Evolutionary conservation across 352 stramenopile genomes (phyloP).

Genomic region (Phytophthora crassamura): DNA sequence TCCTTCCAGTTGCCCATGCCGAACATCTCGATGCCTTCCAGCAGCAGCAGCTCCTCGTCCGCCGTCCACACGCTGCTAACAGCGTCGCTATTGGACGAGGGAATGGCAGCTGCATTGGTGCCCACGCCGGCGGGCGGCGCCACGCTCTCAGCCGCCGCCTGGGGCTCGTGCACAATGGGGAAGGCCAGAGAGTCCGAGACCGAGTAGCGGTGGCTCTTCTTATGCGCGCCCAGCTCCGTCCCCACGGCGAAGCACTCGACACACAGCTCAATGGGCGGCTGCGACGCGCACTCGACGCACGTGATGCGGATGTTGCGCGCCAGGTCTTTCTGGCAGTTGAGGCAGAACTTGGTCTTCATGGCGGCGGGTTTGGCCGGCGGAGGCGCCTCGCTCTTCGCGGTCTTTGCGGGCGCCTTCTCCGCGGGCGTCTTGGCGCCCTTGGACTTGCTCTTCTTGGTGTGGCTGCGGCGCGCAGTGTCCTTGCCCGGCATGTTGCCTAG

Average conservation of each 20-base stretch:
- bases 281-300: constrained; percentile 72
- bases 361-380: constrained; percentile 36
- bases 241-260: constrained; percentile 95
- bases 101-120: constrained; percentile 28
- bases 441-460: constrained; percentile 43
- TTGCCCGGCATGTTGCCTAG: constrained; percentile 31
- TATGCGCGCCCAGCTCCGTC: constrained; percentile 79
- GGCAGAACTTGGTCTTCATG: constrained; percentile 79
- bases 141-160: constrained; percentile 9
- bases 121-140: constrained; percentile 19
- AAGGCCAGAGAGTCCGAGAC: constrained; percentile 87
- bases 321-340: constrained; percentile 89
- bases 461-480: constrained; percentile 25
- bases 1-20: constrained; percentile 98
- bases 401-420: background rate
- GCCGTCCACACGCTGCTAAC: constrained; percentile 85
- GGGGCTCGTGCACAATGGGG: constrained; percentile 66
- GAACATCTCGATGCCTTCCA: constrained; percentile 96
- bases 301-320: constrained; percentile 87
- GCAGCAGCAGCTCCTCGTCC: constrained; percentile 95
- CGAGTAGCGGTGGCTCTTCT: constrained; percentile 82
- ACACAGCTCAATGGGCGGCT: constrained; percentile 87
- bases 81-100: constrained; percentile 5
- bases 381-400: constrained; percentile 14
- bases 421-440: constrained; percentile 5